A percentile compares a stretch with the other conserved stretches of the same genome.
phyloP scores from a whole-genome alignment of 2,329 filamentous ascomycete species.

The Pseudohalonectria lignicola region DNA sequence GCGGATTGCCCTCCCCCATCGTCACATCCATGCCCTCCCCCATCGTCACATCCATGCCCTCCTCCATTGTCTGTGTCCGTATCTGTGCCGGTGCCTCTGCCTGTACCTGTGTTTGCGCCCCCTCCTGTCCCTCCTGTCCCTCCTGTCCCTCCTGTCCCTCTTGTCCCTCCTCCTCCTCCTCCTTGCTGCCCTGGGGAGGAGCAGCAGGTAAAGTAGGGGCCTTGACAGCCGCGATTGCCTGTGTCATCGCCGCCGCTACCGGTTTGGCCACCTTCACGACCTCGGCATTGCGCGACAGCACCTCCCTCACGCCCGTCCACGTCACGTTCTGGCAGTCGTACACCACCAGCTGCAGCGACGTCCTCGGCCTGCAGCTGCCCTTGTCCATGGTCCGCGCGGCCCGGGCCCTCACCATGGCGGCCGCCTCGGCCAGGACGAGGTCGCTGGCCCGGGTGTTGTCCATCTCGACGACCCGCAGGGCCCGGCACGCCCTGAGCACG shows the following conservation, averaged over 20 bases:
- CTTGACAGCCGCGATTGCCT: slow-evolving; percentile 14
- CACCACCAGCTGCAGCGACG: slow-evolving; percentile 66
- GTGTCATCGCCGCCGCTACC: slow-evolving; percentile 42
- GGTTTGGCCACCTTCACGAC: slow-evolving; percentile 19
- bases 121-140: no score
- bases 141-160: no score
- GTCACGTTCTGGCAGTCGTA: slow-evolving; percentile 91
- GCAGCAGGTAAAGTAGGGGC: no score
- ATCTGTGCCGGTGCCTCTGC: not conserved
- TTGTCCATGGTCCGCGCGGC: slow-evolving; percentile 25
- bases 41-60: not conserved
- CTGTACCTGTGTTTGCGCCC: no score
- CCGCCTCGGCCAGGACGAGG: slow-evolving; percentile 74
- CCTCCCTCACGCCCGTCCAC: slow-evolving; percentile 82
- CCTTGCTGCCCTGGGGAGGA: not conserved
- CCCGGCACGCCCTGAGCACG: slow-evolving; percentile 63
- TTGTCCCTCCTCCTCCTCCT: not conserved
- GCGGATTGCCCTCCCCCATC: not conserved
- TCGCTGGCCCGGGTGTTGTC: slow-evolving; percentile 92
- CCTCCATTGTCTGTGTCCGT: not conserved
- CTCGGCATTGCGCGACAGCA: slow-evolving; percentile 76
- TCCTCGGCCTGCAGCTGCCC: slow-evolving; percentile 30
- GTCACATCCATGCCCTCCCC: not conserved
- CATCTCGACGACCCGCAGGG: slow-evolving; percentile 64
- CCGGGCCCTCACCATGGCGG: slow-evolving; percentile 64